Evolutionary conservation across 495 filamentous ascomycete species (phyloP), one percentile per base, ranked within the genome.

Genomic region (Tuber borchii): DNA sequence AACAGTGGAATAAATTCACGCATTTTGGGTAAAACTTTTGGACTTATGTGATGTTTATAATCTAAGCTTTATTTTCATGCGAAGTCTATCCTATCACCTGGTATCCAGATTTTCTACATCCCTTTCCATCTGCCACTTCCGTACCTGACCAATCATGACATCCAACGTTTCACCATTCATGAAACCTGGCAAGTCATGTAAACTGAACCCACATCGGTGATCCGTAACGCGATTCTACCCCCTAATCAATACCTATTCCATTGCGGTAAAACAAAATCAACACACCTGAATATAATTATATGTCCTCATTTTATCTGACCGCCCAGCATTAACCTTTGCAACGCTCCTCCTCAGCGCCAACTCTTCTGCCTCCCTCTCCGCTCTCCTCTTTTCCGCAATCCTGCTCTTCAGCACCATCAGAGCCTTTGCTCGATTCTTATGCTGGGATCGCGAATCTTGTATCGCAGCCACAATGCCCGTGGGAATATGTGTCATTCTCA

Each of bases 391-490:
- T 84, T 97, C 93, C 7, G 94, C 96, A 46, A 99, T 83, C 65
- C 91, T 90, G 22, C 94, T 92, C 51, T 94, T 90, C 71, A 99
- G 87, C 65, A 98, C 73, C 76, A 88, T 87, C 94, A 97, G 97
- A 10, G 95, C 95, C 74, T 89, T 91, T 74, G 91, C 90, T 34
- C 96, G 89, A 81, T 99, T 99, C 61, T 91, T 88, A 45, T 91
- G 90, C 84, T 99, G 95, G n/a, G 93, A 96, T 76, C 95, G 88
- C 46, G 89, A 90, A 82, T 98, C 95, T 82, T 99, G 95, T 86
- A 97, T 97, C 68, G 90, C 90, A 17, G 97, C 94, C 40, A 92
- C 88, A 12, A 89, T 93, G 48, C 89, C 90, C 0, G 94, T 97
- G 16, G 95, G 96, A 19, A 93, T 87, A 87, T 99, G 96, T 17